These are phyloP conservation scores for Salicornia ramosissima DNA, from an alignment of 148 eudicot genomes.

Conservation along the genomic window DNA sequence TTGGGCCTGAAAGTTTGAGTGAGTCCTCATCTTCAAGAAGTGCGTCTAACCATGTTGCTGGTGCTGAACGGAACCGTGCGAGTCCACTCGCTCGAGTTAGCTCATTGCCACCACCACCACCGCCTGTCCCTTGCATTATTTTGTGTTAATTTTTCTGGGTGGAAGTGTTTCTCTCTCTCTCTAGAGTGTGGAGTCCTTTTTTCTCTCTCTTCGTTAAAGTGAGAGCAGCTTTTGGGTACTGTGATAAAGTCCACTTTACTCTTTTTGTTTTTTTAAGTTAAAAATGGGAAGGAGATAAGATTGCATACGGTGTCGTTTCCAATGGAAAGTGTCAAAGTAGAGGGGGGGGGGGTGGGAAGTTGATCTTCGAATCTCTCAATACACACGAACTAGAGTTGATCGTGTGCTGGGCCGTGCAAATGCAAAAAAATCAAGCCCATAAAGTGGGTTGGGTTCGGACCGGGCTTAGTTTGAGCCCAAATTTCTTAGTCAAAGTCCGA, in stretches of 20 bases:
- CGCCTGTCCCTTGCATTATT: conserved; percentile 42
- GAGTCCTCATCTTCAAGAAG: conserved; percentile 63
- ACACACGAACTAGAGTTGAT: too few species aligned
- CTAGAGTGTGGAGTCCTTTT: background rate
- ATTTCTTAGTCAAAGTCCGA: too few species aligned
- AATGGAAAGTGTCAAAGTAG: too few species aligned
- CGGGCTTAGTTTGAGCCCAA: too few species aligned
- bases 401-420: too few species aligned
- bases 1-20: conserved; percentile 26
- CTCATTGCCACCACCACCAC: conserved; percentile 19
- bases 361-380: background rate
- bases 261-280: background rate
- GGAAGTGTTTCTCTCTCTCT: conserved; percentile 2
- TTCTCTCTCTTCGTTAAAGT: conserved; percentile 17
- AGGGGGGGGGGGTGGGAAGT: too few species aligned
- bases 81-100: conserved; percentile 43
- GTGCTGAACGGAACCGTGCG: conserved; percentile 85
- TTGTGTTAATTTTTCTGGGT: background rate
- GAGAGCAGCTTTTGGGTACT: conserved; percentile 25
- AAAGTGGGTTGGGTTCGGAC: too few species aligned
- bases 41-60: conserved; percentile 91
- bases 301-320: background rate
- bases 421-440: too few species aligned
- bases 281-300: background rate
- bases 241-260: conserved; percentile 26